phyloP scores from a whole-genome alignment of 345 rosid species.

The Salix caprea region DNA sequence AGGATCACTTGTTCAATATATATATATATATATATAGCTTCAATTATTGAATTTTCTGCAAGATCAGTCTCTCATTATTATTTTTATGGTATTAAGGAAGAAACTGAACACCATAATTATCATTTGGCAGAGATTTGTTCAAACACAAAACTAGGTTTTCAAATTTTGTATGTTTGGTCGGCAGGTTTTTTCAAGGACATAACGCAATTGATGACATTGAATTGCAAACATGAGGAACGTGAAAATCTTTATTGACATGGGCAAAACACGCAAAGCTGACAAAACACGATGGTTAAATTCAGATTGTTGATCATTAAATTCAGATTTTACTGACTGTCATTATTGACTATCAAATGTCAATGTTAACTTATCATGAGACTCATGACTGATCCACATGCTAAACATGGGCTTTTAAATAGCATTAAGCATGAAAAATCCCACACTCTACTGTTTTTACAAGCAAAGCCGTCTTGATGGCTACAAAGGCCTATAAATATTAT shows the following conservation, averaged over 20 bases:
- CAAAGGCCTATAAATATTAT: background rate
- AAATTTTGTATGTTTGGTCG: background rate
- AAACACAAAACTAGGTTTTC: background rate
- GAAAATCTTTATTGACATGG: background rate
- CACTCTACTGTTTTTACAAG: too few relatives aligned
- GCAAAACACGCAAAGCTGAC: background rate
- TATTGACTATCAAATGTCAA: background rate
- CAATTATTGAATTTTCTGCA: background rate
- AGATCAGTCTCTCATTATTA: background rate
- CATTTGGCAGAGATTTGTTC: background rate
- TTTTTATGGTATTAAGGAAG: background rate
- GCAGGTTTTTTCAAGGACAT: too few relatives aligned
- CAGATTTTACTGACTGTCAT: background rate
- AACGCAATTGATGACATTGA: background rate
- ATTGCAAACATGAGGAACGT: background rate
- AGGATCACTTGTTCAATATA: background rate
- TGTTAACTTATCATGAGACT: background rate
- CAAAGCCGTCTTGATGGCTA: background rate
- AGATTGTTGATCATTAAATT: background rate
- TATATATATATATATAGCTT: background rate
- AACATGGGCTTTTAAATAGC: background rate
- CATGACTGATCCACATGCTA: background rate
- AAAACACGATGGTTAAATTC: background rate
- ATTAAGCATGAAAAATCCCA: background rate
- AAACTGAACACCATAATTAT: background rate